These are phyloP conservation scores for Cercospora janseana DNA, from an alignment of 2,329 filamentous ascomycete genomes.

Conservation along the genomic window DNA sequence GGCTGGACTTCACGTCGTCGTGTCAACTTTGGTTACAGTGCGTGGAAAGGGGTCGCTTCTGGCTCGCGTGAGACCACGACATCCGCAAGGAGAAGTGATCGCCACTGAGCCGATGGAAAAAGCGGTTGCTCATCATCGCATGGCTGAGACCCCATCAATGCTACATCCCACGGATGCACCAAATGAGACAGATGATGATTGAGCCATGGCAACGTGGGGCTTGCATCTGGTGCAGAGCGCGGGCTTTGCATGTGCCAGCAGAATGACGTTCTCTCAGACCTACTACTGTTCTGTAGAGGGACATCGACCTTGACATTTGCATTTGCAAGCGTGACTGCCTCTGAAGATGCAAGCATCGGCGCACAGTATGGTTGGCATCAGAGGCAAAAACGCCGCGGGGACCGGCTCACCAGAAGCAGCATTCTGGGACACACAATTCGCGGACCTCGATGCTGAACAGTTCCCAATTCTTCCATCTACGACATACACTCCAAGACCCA, in stretches of 20 bases:
- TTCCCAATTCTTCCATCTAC: conserved; percentile 37
- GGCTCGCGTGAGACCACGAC: background rate
- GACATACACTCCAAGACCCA: conserved; percentile 26
- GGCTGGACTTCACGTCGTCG: too few relatives aligned
- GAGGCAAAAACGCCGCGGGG: background rate
- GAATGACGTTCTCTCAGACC: background rate
- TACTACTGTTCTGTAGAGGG: too few relatives aligned
- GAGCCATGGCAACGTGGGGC: background rate
- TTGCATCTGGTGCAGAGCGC: background rate
- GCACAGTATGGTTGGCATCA: too few relatives aligned
- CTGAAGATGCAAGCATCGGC: too few relatives aligned
- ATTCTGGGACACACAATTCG: conserved; percentile 36
- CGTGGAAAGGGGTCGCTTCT: too few relatives aligned
- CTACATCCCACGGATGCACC: background rate
- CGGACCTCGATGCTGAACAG: conserved; percentile 35
- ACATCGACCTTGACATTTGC: too few relatives aligned
- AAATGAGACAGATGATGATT: background rate
- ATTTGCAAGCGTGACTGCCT: too few relatives aligned
- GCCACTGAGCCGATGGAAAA: background rate
- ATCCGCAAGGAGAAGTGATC: background rate
- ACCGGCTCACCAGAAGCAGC: background rate
- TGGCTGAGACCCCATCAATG: background rate
- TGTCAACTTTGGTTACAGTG: too few relatives aligned
- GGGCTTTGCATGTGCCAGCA: background rate
- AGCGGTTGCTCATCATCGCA: background rate